Evolutionary conservation across 805 yeast genomes (phyloP).

Genomic region (Ogataea ganodermae): DNA sequence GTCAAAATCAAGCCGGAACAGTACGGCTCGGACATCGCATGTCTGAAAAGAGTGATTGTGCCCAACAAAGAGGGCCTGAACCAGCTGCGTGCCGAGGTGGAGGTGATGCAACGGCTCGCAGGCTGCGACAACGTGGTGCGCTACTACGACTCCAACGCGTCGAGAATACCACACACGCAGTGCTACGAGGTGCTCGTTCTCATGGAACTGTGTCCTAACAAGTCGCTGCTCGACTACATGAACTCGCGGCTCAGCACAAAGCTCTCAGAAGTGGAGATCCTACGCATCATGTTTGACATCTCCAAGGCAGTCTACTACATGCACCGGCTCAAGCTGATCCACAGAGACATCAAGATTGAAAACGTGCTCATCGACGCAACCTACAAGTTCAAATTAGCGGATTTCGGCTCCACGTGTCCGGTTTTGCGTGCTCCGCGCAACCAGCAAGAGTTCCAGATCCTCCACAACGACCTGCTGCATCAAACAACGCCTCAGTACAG

Average conservation of each 20-base stretch:
- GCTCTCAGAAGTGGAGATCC: conserved; percentile 71
- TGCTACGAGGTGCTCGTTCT: conserved; percentile 82
- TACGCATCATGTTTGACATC: conserved; percentile 82
- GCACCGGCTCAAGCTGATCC: conserved; percentile 81
- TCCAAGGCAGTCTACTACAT: conserved; percentile 77
- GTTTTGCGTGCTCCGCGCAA: conserved; percentile 74
- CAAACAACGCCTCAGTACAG: conserved; percentile 97
- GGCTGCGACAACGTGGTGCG: conserved; percentile 61
- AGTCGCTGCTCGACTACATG: conserved; percentile 88
- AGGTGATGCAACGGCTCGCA: conserved; percentile 68
- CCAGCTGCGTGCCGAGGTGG: conserved; percentile 71
- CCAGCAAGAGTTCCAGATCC: conserved; percentile 68
- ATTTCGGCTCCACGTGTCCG: conserved; percentile 86
- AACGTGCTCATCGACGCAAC: conserved; percentile 79
- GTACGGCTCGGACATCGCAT: conserved; percentile 52
- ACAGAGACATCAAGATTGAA: conserved; percentile 92
- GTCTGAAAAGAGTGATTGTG: conserved; percentile 74
- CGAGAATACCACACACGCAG: conserved; percentile 49
- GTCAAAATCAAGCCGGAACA: conserved; percentile 56
- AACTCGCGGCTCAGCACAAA: conserved; percentile 80
- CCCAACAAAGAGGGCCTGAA: conserved; percentile 69
- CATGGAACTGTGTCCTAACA: conserved; percentile 91
- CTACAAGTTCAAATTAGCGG: conserved; percentile 79
- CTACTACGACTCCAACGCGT: conserved; percentile 77
- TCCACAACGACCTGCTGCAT: conserved; percentile 80